These are phyloP conservation scores for Ascosphaera pollenicola DNA, from an alignment of 2,329 filamentous ascomycete species.

Conservation along the genomic window DNA sequence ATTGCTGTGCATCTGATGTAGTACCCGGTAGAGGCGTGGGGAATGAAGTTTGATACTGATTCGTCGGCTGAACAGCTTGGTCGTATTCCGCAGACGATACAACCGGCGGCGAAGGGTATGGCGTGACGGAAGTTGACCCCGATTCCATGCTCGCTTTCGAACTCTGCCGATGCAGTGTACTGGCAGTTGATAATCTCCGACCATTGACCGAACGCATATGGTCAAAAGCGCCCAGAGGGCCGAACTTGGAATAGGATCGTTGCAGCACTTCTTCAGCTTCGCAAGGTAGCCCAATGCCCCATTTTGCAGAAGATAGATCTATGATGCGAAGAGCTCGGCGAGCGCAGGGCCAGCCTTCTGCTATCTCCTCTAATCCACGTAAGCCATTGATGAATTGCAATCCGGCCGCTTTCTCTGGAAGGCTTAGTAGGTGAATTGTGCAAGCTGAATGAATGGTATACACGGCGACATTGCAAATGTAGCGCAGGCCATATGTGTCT, in stretches of 20 bases:
- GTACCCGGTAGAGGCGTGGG: neutral
- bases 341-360: constrained; percentile 82
- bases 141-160: constrained; percentile 7
- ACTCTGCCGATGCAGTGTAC: constrained; percentile 1
- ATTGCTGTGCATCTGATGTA: neutral
- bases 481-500: constrained; percentile 67
- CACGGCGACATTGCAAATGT: constrained; percentile 91
- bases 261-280: constrained; percentile 59
- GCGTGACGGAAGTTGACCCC: neutral
- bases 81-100: neutral
- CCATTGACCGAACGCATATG: constrained; percentile 34
- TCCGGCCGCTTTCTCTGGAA: constrained; percentile 77
- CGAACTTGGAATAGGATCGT: constrained; percentile 60
- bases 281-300: constrained; percentile 68
- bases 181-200: constrained; percentile 2
- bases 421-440: constrained; percentile 79
- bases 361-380: constrained; percentile 85
- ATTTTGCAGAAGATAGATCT: constrained; percentile 66
- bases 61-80: neutral
- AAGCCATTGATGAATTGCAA: constrained; percentile 79
- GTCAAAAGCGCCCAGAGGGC: constrained; percentile 36
- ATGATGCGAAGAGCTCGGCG: constrained; percentile 68
- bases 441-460: constrained; percentile 92
- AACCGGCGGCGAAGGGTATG: constrained; percentile 1
- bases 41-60: neutral